Conservation (phyloP, 225 moss, liverwort and hornwort genomes). For the Anthoceros angustus region DNA sequence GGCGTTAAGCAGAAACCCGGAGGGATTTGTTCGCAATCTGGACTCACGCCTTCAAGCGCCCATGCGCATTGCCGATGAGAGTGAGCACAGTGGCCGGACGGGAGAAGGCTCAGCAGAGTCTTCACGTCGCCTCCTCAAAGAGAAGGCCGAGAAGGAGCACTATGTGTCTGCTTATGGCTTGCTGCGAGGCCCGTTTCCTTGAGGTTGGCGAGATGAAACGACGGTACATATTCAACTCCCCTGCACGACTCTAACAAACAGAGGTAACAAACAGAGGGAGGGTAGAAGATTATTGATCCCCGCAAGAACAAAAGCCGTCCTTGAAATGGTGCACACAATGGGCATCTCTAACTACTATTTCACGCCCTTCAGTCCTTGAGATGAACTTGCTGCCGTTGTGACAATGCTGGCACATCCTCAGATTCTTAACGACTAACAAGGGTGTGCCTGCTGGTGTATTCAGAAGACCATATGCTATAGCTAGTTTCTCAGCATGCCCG, state of each 20-base stretch:
- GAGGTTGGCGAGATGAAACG: neutral
- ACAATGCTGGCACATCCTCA: neutral
- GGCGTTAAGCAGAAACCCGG: neutral
- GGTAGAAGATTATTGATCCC: too few species aligned
- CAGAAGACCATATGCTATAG: neutral
- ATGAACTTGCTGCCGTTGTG: neutral
- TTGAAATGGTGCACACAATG: too few species aligned
- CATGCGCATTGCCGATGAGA: neutral
- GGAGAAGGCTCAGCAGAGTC: neutral
- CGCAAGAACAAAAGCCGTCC: too few species aligned
- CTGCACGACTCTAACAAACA: too few species aligned
- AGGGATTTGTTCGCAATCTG: neutral
- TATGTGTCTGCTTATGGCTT: neutral
- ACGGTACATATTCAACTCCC: too few species aligned
- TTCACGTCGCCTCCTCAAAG: neutral
- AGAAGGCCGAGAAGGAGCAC: neutral
- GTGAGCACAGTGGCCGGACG: neutral
- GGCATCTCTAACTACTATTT: neutral
- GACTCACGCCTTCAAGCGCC: neutral
- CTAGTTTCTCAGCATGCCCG: neutral
- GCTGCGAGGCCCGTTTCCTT: neutral
- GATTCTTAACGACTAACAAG: neutral
- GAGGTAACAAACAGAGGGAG: too few species aligned
- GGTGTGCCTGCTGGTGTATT: neutral
- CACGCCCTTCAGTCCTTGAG: conserved; percentile 1